A percentile compares a stretch with the other conserved stretches of the same genome.
These are phyloP conservation scores for Ganoderma boninense DNA, from an alignment of 1,284 basidiomycete genomes.

Conservation along the genomic window DNA sequence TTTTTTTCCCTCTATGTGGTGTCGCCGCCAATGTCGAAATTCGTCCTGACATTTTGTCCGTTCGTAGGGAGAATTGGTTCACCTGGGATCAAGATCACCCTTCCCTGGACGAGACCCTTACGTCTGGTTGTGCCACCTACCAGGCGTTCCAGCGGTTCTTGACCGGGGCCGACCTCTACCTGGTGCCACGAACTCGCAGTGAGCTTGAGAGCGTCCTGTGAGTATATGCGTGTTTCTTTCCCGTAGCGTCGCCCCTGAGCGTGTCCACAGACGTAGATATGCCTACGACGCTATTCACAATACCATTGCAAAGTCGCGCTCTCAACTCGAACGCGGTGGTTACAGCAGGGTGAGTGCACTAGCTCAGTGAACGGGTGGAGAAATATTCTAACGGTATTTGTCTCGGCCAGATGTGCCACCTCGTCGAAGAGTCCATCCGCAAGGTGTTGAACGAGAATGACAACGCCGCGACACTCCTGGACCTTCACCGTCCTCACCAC, in stretches of 20 bases:
- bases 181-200: constrained; percentile 65
- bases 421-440: constrained; percentile 73
- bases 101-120: constrained; percentile 74
- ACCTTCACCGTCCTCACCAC: constrained; percentile 56
- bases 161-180: constrained; percentile 64
- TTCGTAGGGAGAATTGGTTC: constrained; percentile 66
- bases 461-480: constrained; percentile 69
- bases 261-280: constrained; percentile 64
- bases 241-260: constrained; percentile 20
- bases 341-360: constrained; percentile 69
- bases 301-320: constrained; percentile 72
- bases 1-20: constrained; percentile 15
- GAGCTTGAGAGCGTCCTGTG: constrained; percentile 80
- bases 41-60: constrained; percentile 26
- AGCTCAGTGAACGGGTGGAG: background rate
- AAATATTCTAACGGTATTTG: background rate
- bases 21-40: background rate
- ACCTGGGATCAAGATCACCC: constrained; percentile 74
- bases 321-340: constrained; percentile 70
- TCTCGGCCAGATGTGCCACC: constrained; percentile 63
- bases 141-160: constrained; percentile 51
- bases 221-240: constrained; percentile 40
- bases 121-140: constrained; percentile 67
- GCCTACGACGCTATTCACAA: constrained; percentile 83
- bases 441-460: constrained; percentile 73